These are phyloP conservation scores for Cladosporium sp. DNA, from an alignment of 2,329 filamentous ascomycete species.

Conservation along the genomic window DNA sequence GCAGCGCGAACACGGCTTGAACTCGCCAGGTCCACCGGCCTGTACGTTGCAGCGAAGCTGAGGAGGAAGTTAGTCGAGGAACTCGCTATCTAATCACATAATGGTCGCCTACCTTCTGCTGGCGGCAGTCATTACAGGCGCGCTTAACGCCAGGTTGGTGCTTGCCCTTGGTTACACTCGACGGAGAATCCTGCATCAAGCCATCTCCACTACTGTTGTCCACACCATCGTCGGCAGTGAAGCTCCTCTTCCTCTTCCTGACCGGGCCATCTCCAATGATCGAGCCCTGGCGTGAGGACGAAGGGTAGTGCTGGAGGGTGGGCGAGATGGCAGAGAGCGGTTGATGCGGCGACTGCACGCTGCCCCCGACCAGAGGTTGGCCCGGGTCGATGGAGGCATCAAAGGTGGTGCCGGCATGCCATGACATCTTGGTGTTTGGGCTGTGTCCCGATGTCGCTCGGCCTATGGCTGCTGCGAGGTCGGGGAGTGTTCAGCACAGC, in stretches of 20 bases:
- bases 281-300: constrained; percentile 17
- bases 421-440: constrained; percentile 26
- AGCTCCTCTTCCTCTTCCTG: constrained; percentile 21
- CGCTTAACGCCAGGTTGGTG: constrained; percentile 62
- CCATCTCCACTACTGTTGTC: constrained; percentile 14
- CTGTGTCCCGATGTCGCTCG: constrained; percentile 21
- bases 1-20: constrained; percentile 74
- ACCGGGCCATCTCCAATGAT: constrained; percentile 12
- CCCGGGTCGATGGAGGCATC: constrained; percentile 25
- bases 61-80: constrained; percentile 25
- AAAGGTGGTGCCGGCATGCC: constrained; percentile 27
- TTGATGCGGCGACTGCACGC: constrained; percentile 19
- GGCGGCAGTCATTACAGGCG: constrained; percentile 80
- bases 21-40: constrained; percentile 64
- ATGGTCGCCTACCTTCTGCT: constrained; percentile 68
- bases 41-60: constrained; percentile 81
- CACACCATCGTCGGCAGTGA: constrained; percentile 20
- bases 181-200: constrained; percentile 18
- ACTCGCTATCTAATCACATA: background rate
- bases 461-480: constrained; percentile 16
- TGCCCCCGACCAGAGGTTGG: constrained; percentile 4
- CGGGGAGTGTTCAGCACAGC: constrained; percentile 11
- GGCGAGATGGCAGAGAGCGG: constrained; percentile 22
- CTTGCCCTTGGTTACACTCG: constrained; percentile 24
- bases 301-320: constrained; percentile 18